A percentile compares a stretch with the other conserved stretches of the same genome.
These are phyloP conservation scores for Pleurotus sapidus DNA, from an alignment of 768 basidiomycete genomes.

Conservation along the genomic window DNA sequence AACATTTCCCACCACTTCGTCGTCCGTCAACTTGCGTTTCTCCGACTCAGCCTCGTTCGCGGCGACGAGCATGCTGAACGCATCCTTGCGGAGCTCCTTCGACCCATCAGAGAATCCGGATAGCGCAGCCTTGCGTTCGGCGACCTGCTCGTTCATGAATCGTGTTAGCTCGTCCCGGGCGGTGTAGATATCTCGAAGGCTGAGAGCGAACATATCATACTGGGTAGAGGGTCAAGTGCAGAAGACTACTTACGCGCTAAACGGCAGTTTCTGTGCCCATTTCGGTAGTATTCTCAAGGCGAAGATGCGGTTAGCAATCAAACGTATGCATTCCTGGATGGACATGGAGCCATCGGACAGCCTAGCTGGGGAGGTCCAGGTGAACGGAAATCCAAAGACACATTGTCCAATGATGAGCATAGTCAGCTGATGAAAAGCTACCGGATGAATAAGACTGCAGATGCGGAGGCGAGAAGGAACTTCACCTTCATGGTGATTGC, in stretches of 20 bases:
- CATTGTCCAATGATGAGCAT: constrained; percentile 42
- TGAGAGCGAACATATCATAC: too few relatives aligned
- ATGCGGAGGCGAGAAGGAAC: not conserved
- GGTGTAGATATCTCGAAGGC: constrained; percentile 19
- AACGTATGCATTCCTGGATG: constrained; percentile 32
- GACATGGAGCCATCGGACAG: constrained; percentile 35
- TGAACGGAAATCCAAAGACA: constrained; percentile 42
- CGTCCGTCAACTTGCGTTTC: constrained; percentile 36
- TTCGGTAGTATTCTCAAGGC: constrained; percentile 20
- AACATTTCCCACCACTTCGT: constrained; percentile 49
- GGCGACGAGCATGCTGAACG: constrained; percentile 40
- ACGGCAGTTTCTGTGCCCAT: constrained; percentile 35
- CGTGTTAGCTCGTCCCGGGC: constrained; percentile 26
- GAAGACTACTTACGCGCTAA: constrained; percentile 13
- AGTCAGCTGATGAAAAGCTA: constrained; percentile 27
- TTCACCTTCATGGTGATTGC: constrained; percentile 32
- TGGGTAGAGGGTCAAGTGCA: too few relatives aligned
- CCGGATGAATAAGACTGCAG: too few relatives aligned
- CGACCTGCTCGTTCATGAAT: constrained; percentile 38
- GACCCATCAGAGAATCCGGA: constrained; percentile 5
- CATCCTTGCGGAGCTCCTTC: constrained; percentile 20
- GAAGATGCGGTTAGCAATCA: constrained; percentile 26
- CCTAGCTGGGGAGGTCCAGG: constrained; percentile 35
- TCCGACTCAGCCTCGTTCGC: constrained; percentile 39
- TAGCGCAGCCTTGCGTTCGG: constrained; percentile 29